A percentile compares a stretch with the other conserved stretches of the same genome.
These are phyloP conservation scores for Salix suchowensis DNA, from an alignment of 345 rosid genomes.

Conservation along the genomic window DNA sequence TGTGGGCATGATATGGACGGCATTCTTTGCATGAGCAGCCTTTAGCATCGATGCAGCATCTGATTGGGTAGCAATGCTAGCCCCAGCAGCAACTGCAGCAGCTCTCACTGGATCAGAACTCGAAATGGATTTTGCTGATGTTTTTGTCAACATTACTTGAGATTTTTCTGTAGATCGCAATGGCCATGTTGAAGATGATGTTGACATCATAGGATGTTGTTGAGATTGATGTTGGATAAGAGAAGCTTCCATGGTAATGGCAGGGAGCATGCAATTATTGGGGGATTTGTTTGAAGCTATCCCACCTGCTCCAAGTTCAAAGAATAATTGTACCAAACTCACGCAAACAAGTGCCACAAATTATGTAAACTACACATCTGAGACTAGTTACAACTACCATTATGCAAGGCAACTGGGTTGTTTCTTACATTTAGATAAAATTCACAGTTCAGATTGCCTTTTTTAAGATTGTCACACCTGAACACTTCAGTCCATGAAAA, in stretches of 20 bases:
- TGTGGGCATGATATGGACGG: constrained; percentile 46
- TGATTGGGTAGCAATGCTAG: constrained; percentile 54
- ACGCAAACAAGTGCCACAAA: not conserved
- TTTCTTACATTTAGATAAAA: too few species aligned
- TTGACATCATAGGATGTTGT: constrained; percentile 28
- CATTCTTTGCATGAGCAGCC: constrained; percentile 55
- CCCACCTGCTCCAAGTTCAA: constrained; percentile 8
- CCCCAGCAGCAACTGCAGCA: constrained; percentile 77
- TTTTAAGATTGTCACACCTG: not conserved
- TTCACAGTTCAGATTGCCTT: not conserved
- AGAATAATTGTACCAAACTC: not conserved
- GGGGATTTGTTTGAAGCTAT: constrained; percentile 25
- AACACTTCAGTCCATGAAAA: not conserved
- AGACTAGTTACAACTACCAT: not conserved
- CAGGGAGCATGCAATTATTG: constrained; percentile 22
- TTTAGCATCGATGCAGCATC: constrained; percentile 52
- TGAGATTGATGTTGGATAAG: constrained; percentile 37
- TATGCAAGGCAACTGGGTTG: not conserved
- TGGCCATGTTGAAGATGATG: constrained; percentile 30
- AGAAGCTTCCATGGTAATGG: constrained; percentile 36
- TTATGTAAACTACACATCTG: not conserved
- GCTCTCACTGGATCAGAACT: constrained; percentile 60
- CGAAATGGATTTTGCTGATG: constrained; percentile 31
- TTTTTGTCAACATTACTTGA: constrained; percentile 36
- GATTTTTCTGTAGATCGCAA: constrained; percentile 36